A percentile compares a stretch with the other conserved stretches of the same genome.
Evolutionary conservation across 352 stramenopile genomes (phyloP).

Genomic region (Elongisporangium senticosum): DNA sequence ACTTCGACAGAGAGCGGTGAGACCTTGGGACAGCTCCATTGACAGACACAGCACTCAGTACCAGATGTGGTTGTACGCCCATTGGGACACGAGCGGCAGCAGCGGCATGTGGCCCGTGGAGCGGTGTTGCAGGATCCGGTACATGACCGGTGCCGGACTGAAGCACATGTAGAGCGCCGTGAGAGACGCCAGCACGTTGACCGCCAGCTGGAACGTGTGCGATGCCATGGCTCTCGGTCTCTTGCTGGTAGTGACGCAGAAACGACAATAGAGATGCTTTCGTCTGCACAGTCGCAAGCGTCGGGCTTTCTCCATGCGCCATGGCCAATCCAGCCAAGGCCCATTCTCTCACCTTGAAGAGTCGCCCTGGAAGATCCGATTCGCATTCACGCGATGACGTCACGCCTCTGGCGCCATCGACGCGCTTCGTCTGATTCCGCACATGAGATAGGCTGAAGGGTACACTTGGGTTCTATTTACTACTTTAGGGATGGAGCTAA

Average conservation of each 20-base stretch:
- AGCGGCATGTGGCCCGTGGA: slow-evolving; percentile 21
- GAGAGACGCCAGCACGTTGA: slow-evolving; percentile 31
- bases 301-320: not conserved
- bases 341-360: not conserved
- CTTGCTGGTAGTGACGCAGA: not conserved
- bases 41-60: slow-evolving; percentile 2
- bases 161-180: slow-evolving; percentile 43
- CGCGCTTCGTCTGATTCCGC: not conserved
- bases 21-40: not conserved
- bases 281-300: not conserved
- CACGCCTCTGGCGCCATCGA: not conserved
- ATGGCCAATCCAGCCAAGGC: not conserved
- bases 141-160: slow-evolving; percentile 24
- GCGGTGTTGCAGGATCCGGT: slow-evolving; percentile 20
- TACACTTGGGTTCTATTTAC: not conserved
- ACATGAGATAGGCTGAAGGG: not conserved
- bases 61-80: slow-evolving; percentile 45
- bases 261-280: not conserved
- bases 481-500: not conserved
- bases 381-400: not conserved
- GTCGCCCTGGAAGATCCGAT: not conserved
- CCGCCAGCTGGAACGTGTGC: slow-evolving; percentile 11
- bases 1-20: not conserved
- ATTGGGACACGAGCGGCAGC: slow-evolving; percentile 34
- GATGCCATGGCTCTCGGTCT: not conserved